Percentiles rank a stretch among this genome's conserved stretches.
phyloP scores from a whole-genome alignment of 257 asterid species.

The Gentiana macrophylla region DNA sequence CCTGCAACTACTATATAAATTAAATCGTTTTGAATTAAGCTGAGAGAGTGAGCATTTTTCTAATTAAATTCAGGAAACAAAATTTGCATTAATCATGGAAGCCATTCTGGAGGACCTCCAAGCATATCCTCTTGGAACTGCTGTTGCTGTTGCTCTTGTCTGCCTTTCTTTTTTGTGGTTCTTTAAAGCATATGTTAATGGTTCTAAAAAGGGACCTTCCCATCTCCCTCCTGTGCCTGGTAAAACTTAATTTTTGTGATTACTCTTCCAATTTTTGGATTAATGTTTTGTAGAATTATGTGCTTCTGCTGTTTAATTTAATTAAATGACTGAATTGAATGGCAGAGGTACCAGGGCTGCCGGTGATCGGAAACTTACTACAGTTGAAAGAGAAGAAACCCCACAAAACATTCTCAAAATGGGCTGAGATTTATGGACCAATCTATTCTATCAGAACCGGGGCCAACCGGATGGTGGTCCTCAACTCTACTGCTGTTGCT shows the following conservation, averaged over 20 bases:
- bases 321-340: conserved; percentile 6
- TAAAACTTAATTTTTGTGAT: neutral
- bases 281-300: neutral
- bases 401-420: conserved; percentile 66
- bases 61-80: no score
- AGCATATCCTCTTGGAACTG: conserved; percentile 37
- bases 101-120: conserved; percentile 28
- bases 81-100: conserved; percentile 14
- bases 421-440: conserved; percentile 81
- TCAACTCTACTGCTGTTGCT: conserved; percentile 55
- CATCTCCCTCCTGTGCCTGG: conserved; percentile 49
- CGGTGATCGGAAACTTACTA: conserved; percentile 69
- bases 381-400: conserved; percentile 89
- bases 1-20: no score
- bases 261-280: no score
- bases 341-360: conserved; percentile 75
- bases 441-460: conserved; percentile 69
- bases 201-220: conserved; percentile 34
- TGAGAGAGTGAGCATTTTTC: no score
- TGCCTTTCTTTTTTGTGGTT: conserved; percentile 45
- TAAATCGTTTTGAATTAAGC: no score
- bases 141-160: conserved; percentile 42
- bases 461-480: conserved; percentile 49
- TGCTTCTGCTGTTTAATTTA: neutral
- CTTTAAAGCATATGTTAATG: neutral